Evolutionary conservation across 1,139 yeast genomes (phyloP).

Genomic region (Groenewaldozyma sp.): DNA sequence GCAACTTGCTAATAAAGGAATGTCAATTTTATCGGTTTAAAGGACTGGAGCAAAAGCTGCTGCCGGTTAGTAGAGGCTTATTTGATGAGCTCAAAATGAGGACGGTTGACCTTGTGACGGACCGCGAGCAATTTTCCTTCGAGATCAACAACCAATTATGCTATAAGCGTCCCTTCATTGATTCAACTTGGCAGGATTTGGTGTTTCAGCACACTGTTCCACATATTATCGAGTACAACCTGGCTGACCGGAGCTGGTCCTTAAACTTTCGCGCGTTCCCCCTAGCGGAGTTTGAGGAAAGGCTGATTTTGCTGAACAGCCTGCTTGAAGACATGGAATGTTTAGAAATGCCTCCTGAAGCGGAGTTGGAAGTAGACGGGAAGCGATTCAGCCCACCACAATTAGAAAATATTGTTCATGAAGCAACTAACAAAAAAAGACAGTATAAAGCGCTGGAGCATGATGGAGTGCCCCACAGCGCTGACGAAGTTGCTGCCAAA

Average conservation of each 20-base stretch:
- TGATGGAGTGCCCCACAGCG: too few relatives aligned
- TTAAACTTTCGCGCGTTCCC: not conserved
- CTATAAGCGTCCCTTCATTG: not conserved
- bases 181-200: not conserved
- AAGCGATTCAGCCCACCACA: too few relatives aligned
- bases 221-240: not conserved
- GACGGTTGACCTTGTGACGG: slow-evolving; percentile 43
- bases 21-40: slow-evolving; percentile 69
- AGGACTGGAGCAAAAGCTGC: slow-evolving; percentile 61
- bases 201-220: not conserved
- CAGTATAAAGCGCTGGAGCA: too few relatives aligned
- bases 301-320: not conserved
- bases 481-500: too few relatives aligned
- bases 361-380: not conserved
- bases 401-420: too few relatives aligned
- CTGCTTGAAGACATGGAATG: not conserved
- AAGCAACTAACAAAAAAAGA: too few relatives aligned
- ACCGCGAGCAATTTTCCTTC: too few relatives aligned
- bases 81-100: slow-evolving; percentile 39
- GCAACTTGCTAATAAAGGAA: slow-evolving; percentile 51
- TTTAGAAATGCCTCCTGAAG: not conserved
- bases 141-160: too few relatives aligned
- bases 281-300: not conserved
- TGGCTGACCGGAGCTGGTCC: not conserved
- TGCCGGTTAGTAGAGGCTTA: slow-evolving; percentile 49